Percentiles rank a stretch among this genome's conserved stretches.
Evolutionary conservation across 305 asterid genomes (phyloP).

Genomic region (Coffea humblotiana): DNA sequence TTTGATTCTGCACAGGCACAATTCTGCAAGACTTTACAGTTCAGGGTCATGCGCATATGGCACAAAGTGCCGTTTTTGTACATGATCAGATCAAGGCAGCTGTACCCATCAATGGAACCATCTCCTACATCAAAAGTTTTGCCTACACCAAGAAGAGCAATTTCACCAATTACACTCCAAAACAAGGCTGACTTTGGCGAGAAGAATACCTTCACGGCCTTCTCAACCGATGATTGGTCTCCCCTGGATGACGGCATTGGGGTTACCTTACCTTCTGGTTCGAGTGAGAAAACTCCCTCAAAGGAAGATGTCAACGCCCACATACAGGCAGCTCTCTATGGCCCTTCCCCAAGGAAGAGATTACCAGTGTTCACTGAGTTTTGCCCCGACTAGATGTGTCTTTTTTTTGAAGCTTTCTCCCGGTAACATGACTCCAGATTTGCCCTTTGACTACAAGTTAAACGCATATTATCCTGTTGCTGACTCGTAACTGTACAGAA

Average conservation of each 20-base stretch:
- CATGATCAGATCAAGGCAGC: conserved; percentile 34
- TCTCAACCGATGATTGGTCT: conserved; percentile 44
- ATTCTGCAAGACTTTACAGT: conserved; percentile 41
- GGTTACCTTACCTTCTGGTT: conserved; percentile 35
- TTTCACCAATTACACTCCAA: conserved; percentile 28
- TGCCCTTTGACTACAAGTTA: conserved; percentile 1
- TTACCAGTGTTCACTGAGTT: conserved; percentile 51
- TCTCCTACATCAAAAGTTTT: conserved; percentile 32
- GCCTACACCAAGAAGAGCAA: conserved; percentile 15
- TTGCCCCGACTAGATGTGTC: conserved; percentile 32
- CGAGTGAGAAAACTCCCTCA: conserved; percentile 25
- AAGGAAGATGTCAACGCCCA: conserved; percentile 46
- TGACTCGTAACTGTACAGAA: background rate
- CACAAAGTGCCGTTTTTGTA: conserved; percentile 33
- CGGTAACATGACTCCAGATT: too few relatives aligned
- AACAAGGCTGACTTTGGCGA: conserved; percentile 15
- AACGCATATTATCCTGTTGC: background rate
- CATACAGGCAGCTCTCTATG: conserved; percentile 43
- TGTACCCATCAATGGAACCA: conserved; percentile 21
- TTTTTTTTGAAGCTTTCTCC: background rate
- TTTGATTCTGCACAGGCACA: conserved; percentile 30
- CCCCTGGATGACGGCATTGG: conserved; percentile 64
- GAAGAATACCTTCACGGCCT: conserved; percentile 18
- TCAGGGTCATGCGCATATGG: conserved; percentile 47
- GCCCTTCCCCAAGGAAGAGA: conserved; percentile 37